phyloP scores from a whole-genome alignment of 441 rosid genomes.

The Eruca vesicaria region DNA sequence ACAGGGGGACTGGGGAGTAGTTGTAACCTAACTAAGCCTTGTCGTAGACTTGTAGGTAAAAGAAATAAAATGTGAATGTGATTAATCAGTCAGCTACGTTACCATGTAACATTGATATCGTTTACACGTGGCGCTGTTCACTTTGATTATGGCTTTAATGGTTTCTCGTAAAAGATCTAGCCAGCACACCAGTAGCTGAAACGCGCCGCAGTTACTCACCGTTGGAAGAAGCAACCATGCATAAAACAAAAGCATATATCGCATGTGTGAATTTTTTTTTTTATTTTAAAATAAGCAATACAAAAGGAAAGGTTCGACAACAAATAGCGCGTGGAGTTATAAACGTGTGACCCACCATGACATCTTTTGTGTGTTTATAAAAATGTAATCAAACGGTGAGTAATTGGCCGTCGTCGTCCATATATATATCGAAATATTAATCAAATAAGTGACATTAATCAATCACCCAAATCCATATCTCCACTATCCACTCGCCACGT shows the following conservation, averaged over 20 bases:
- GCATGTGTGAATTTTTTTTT: neutral
- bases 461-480: neutral
- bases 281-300: neutral
- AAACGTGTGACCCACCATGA: slow-evolving; percentile 22
- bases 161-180: slow-evolving; percentile 12
- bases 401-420: slow-evolving; percentile 22
- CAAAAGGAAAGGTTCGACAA: neutral
- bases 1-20: neutral
- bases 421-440: neutral
- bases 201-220: slow-evolving; percentile 28
- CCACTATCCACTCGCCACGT: slow-evolving; percentile 28
- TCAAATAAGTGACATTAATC: neutral
- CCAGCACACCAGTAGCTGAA: slow-evolving; percentile 11
- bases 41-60: neutral
- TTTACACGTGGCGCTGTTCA: slow-evolving; percentile 9
- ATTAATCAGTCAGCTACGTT: neutral
- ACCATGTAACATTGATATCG: neutral
- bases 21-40: neutral
- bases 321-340: slow-evolving; percentile 31
- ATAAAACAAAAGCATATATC: neutral
- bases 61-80: neutral
- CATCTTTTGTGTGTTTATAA: neutral
- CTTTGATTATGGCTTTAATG: neutral
- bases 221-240: slow-evolving; percentile 2
- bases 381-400: slow-evolving; percentile 2